Percentiles rank a stretch among this genome's conserved stretches.
Conservation (phyloP, 805 yeast species). For the Wickerhamomyces subpelliculosus region DNA sequence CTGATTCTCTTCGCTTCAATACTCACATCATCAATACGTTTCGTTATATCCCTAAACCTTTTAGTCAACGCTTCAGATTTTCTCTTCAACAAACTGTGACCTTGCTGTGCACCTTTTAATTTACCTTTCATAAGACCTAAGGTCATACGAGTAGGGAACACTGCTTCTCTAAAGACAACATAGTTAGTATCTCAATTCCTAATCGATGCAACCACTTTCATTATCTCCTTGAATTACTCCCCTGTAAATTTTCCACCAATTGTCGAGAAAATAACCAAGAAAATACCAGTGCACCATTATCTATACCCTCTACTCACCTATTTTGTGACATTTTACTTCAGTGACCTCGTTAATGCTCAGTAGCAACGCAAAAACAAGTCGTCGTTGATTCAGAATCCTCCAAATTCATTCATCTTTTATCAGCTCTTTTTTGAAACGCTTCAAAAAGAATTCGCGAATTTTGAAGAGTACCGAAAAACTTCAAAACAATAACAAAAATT, state of each 20-base stretch:
- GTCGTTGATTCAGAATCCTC: background rate
- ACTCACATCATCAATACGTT: conserved; percentile 74
- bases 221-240: background rate
- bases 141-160: conserved; percentile 97
- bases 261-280: no score
- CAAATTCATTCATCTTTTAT: no score
- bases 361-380: no score
- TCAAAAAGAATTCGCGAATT: no score
- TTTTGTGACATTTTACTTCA: background rate
- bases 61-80: conserved; percentile 96
- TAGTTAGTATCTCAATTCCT: background rate
- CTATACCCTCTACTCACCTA: background rate
- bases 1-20: background rate
- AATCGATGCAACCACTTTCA: background rate
- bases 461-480: no score
- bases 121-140: conserved; percentile 91
- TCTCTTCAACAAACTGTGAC: conserved; percentile 87
- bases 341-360: background rate
- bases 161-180: conserved; percentile 67
- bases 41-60: conserved; percentile 92
- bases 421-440: no score
- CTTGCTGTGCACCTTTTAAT: conserved; percentile 95
- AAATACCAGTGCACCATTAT: no score
- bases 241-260: no score
- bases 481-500: no score